Conservation (phyloP, 1,284 basidiomycete genomes). For the Exsudoporus floridanus region DNA sequence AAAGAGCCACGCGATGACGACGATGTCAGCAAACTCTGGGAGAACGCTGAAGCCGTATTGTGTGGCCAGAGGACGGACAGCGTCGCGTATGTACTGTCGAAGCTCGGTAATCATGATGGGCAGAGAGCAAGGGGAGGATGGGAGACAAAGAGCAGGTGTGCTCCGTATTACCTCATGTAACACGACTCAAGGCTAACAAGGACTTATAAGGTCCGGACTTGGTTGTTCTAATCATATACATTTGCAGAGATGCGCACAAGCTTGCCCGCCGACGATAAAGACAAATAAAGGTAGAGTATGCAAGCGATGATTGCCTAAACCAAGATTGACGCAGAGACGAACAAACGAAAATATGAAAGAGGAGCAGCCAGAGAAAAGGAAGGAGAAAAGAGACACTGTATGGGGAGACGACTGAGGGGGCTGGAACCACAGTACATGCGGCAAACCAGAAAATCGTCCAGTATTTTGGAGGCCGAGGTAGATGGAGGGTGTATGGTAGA, state of each 20-base stretch:
- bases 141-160: neutral
- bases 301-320: constrained; percentile 19
- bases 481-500: constrained; percentile 27
- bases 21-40: constrained; percentile 62
- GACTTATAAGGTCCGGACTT: constrained; percentile 5
- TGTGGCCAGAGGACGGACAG: constrained; percentile 23
- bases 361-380: neutral
- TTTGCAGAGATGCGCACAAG: constrained; percentile 29
- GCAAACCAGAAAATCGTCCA: constrained; percentile 29
- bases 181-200: constrained; percentile 11
- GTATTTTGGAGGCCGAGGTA: constrained; percentile 25
- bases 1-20: constrained; percentile 56
- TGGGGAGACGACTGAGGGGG: constrained; percentile 9
- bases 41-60: constrained; percentile 39
- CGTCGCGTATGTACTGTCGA: constrained; percentile 29
- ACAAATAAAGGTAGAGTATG: constrained; percentile 34
- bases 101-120: constrained; percentile 32
- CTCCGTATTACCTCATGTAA: constrained; percentile 20
- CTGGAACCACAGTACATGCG: constrained; percentile 25
- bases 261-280: constrained; percentile 31
- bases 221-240: constrained; percentile 30
- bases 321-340: constrained; percentile 17
- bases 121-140: neutral
- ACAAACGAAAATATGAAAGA: neutral
- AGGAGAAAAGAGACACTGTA: constrained; percentile 6